Conservation (phyloP, 441 rosid species). For the Gossypium aridum region DNA sequence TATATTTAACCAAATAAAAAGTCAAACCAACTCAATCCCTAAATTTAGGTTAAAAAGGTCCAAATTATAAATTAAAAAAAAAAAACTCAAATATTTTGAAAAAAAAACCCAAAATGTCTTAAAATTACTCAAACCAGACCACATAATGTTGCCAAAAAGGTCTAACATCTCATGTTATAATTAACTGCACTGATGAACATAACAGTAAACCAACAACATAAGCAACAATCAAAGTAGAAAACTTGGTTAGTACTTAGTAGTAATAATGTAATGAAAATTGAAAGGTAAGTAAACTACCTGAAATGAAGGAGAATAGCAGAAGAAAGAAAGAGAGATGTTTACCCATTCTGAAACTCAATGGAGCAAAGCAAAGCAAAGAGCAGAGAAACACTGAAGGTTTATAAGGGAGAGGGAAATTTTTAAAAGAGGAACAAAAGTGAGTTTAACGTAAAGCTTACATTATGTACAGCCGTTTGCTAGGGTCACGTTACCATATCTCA, state of each 20-base stretch:
- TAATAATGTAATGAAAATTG: neutral
- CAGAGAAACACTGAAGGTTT: neutral
- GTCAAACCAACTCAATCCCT: neutral
- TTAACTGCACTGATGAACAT: neutral
- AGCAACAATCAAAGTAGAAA: neutral
- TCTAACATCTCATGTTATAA: neutral
- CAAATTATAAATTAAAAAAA: too few species aligned
- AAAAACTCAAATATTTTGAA: too few species aligned
- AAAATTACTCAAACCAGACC: neutral
- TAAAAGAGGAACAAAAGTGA: neutral
- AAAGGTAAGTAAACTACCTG: constrained; percentile 20
- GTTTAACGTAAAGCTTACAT: neutral
- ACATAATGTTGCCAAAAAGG: neutral
- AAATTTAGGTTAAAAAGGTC: too few species aligned
- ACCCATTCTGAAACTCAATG: constrained; percentile 17
- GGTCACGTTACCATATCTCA: neutral
- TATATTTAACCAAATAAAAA: neutral
- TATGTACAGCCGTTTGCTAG: neutral
- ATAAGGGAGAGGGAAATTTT: neutral
- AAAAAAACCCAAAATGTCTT: too few species aligned
- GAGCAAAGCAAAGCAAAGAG: neutral
- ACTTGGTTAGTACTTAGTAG: neutral
- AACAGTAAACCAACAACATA: neutral
- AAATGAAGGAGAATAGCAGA: constrained; percentile 28
- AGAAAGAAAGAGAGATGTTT: constrained; percentile 24